A percentile compares a stretch with the other conserved stretches of the same genome.
These are phyloP conservation scores for Chlorella vulgaris DNA, from an alignment of 139 green algal species.

Conservation along the genomic window DNA sequence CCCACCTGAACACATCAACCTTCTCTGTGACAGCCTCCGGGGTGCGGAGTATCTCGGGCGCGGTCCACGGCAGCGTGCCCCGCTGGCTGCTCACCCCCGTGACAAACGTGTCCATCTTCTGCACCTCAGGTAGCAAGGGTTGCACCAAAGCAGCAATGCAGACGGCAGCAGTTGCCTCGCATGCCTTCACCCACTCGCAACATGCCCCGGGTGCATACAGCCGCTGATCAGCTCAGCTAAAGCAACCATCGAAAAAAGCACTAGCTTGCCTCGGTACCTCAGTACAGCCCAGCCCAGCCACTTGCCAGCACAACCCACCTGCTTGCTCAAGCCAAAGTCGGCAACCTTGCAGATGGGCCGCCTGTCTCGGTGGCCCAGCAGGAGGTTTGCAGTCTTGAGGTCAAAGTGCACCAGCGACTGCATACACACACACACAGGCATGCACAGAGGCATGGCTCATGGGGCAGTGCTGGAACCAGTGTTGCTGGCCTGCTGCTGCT, in stretches of 20 bases:
- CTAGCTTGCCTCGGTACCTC: too few species aligned
- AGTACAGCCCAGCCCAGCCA: too few species aligned
- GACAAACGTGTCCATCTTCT: conserved; percentile 73
- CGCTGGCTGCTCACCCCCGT: conserved; percentile 72
- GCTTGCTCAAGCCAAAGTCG: conserved; percentile 80
- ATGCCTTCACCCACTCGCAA: too few species aligned
- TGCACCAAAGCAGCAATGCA: too few species aligned
- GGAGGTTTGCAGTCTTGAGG: conserved; percentile 73
- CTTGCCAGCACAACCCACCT: conserved; percentile 7
- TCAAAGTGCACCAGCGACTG: conserved; percentile 80
- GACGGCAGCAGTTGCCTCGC: too few species aligned
- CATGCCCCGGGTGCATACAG: too few species aligned
- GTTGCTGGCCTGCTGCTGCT: conserved; percentile 1
- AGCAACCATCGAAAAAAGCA: too few species aligned
- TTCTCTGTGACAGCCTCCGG: conserved; percentile 66
- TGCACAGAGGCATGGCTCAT: too few species aligned
- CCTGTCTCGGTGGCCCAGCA: conserved; percentile 75
- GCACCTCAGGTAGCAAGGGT: neutral
- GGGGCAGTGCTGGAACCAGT: too few species aligned
- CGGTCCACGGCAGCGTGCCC: conserved; percentile 83
- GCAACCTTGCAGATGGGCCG: conserved; percentile 76
- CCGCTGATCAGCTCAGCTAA: neutral
- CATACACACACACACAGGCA: too few species aligned
- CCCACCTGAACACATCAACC: conserved; percentile 24
- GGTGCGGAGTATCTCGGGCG: conserved; percentile 80